Evolutionary conservation across 2,329 filamentous ascomycete genomes (phyloP).

Genomic region (Dactylellina cionopaga): DNA sequence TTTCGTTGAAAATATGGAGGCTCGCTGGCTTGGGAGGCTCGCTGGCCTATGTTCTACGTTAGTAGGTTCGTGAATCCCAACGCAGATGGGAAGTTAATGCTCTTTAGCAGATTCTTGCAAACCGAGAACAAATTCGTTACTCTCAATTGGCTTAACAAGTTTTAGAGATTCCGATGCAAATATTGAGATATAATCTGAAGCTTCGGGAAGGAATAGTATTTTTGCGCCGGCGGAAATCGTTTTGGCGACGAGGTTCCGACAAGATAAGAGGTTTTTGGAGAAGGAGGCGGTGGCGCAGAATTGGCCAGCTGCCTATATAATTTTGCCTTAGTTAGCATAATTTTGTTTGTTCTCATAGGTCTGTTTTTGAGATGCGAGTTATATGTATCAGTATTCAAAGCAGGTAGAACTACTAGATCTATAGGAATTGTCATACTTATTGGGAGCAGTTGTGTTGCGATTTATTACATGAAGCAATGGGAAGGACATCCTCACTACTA

Average conservation of each 20-base stretch:
- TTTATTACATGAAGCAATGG: too few species aligned
- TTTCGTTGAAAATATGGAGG: too few species aligned
- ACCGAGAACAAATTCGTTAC: constrained; percentile 79
- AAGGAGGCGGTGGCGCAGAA: constrained; percentile 85
- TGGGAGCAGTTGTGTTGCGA: too few species aligned
- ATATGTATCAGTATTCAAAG: too few species aligned
- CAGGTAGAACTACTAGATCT: too few species aligned
- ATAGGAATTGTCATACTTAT: too few species aligned
- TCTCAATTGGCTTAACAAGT: constrained; percentile 73
- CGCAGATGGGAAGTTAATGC: constrained; percentile 77
- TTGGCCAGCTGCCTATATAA: constrained; percentile 71
- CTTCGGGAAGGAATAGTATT: constrained; percentile 92
- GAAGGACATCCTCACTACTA: too few species aligned
- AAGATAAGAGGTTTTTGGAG: constrained; percentile 81
- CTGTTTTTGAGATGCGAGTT: too few species aligned
- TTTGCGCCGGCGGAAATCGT: constrained; percentile 81
- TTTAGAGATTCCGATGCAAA: constrained; percentile 74
- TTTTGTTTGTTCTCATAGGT: too few species aligned
- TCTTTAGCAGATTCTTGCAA: constrained; percentile 74
- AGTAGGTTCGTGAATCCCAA: constrained; percentile 85
- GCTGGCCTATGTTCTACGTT: too few species aligned
- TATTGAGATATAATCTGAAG: constrained; percentile 83
- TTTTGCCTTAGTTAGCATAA: too few species aligned
- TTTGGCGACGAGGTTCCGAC: constrained; percentile 75
- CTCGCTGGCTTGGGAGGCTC: too few species aligned